A percentile compares a stretch with the other conserved stretches of the same genome.
These are phyloP conservation scores for Aspergillus sergii DNA, from an alignment of 2,329 filamentous ascomycete genomes.

Conservation along the genomic window DNA sequence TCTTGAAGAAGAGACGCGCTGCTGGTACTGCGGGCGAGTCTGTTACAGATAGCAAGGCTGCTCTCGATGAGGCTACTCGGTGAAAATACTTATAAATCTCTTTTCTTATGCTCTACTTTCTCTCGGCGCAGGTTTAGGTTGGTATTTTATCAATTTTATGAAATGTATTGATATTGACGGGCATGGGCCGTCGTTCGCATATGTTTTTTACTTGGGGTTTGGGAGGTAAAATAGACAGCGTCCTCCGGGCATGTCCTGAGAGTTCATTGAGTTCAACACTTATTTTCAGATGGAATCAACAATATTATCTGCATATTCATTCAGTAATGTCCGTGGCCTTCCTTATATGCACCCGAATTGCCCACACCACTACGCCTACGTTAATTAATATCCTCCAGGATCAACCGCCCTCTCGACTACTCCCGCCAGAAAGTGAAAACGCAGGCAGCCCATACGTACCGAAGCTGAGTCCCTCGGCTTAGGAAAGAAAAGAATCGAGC, in stretches of 20 bases:
- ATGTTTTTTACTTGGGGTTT: constrained; percentile 1
- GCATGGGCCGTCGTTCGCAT: not conserved
- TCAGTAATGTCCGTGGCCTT: constrained; percentile 3
- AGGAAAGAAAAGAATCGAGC: not conserved
- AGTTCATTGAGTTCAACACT: constrained; percentile 11
- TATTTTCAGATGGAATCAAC: constrained; percentile 11
- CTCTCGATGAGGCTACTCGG: constrained; percentile 29
- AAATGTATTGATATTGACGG: constrained; percentile 1
- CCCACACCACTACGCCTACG: constrained; percentile 15
- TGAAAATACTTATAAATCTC: constrained; percentile 20
- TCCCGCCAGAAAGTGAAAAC: not conserved
- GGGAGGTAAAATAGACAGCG: not conserved
- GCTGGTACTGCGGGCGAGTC: constrained; percentile 31
- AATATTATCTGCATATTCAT: constrained; percentile 8
- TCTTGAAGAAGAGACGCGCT: constrained; percentile 74
- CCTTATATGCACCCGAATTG: constrained; percentile 11
- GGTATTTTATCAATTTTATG: not conserved
- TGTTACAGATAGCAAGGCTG: constrained; percentile 28
- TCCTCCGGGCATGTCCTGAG: not conserved
- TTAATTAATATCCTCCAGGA: constrained; percentile 2
- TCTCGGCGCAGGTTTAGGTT: constrained; percentile 18
- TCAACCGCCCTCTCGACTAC: not conserved
- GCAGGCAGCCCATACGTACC: not conserved
- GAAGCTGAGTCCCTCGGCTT: not conserved
- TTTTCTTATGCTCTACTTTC: constrained; percentile 9